Evolutionary conservation across 352 stramenopile species (phyloP).

Genomic region (Phytophthora syringae): DNA sequence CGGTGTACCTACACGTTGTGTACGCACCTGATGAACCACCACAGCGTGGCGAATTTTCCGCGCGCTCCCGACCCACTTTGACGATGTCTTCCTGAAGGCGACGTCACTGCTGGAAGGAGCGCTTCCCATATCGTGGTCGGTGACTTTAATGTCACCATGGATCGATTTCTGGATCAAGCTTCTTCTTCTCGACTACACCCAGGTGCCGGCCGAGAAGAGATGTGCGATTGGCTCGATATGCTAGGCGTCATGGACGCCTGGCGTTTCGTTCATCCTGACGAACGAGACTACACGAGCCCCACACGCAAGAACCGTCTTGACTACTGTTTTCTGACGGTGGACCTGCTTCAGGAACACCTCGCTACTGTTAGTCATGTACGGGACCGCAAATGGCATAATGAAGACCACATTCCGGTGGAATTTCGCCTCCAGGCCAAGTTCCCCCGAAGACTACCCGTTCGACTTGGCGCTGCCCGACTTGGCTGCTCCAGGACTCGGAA

Average conservation of each 20-base stretch:
- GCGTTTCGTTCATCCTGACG: slow-evolving; percentile 10
- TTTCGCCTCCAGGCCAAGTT: slow-evolving; percentile 3
- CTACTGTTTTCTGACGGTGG: slow-evolving; percentile 21
- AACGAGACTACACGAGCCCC: slow-evolving; percentile 10
- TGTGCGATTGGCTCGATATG: slow-evolving; percentile 15
- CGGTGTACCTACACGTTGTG: no score
- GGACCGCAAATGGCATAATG: slow-evolving; percentile 24
- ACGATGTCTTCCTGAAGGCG: no score
- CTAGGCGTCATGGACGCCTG: slow-evolving; percentile 18
- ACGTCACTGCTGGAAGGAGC: no score
- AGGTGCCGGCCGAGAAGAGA: slow-evolving; percentile 9
- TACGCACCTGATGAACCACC: no score
- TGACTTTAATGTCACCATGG: no score
- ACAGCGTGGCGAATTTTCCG: no score
- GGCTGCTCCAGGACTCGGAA: background rate
- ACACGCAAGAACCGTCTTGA: slow-evolving; percentile 14
- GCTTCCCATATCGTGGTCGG: no score
- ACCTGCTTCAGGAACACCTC: slow-evolving; percentile 19
- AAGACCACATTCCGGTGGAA: slow-evolving; percentile 18
- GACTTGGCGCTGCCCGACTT: no score
- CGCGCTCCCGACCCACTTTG: no score
- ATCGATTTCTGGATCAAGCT: no score
- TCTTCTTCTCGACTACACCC: no score
- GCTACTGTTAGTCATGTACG: slow-evolving; percentile 4
- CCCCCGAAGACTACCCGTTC: no score